Conservation (phyloP, 371 early-diverging fungal genomes). For the Actinomucor elegans region DNA sequence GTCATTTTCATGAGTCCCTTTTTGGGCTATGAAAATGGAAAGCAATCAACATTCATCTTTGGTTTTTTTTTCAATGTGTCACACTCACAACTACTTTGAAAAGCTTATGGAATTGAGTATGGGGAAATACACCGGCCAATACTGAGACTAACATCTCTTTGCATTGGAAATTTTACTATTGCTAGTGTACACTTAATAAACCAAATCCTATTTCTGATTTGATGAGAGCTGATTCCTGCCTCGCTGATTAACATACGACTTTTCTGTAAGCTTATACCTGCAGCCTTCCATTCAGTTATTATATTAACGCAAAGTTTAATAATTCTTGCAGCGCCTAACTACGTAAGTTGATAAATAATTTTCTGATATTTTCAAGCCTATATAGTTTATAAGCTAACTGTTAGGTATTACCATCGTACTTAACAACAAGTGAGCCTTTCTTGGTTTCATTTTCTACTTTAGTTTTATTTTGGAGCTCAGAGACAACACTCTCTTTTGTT, state of each 20-base stretch:
- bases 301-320: slow-evolving; percentile 1
- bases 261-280: slow-evolving; percentile 3
- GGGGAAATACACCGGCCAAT: not conserved
- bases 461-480: too few species aligned
- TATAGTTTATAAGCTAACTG: too few species aligned
- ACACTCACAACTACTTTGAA: slow-evolving; percentile 2
- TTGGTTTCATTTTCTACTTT: too few species aligned
- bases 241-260: slow-evolving; percentile 1
- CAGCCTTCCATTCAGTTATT: slow-evolving; percentile 6
- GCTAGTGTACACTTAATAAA: not conserved
- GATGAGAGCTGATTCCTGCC: slow-evolving; percentile 2
- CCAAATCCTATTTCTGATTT: slow-evolving; percentile 5
- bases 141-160: not conserved
- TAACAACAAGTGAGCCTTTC: too few species aligned
- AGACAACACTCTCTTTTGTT: too few species aligned
- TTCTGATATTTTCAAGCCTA: not conserved
- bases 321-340: not conserved
- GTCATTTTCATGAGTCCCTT: slow-evolving; percentile 9
- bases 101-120: slow-evolving; percentile 4
- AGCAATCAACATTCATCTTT: slow-evolving; percentile 11
- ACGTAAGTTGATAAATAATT: not conserved
- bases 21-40: slow-evolving; percentile 12
- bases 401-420: too few species aligned
- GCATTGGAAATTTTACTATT: not conserved
- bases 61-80: slow-evolving; percentile 7